These are phyloP conservation scores for Ceratocystis ficicola DNA, from an alignment of 2,329 filamentous ascomycete genomes.

Conservation along the genomic window DNA sequence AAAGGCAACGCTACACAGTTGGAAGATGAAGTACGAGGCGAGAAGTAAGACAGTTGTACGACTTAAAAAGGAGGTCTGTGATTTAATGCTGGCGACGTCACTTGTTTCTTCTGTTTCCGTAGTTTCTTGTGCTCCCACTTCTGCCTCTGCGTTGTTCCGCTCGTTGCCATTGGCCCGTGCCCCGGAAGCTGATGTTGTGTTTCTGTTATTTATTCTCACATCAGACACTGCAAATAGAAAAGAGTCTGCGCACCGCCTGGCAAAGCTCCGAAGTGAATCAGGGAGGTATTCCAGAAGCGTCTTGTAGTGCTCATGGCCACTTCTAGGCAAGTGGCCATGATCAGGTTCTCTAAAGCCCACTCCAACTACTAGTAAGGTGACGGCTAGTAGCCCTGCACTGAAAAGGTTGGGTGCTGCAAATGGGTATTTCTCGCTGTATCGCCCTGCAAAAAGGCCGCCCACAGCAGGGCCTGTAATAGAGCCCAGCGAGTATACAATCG, in stretches of 20 bases:
- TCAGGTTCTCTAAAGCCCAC: constrained; percentile 74
- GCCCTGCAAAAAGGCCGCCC: constrained; percentile 70
- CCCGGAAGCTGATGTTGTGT: not conserved
- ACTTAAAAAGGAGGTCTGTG: constrained; percentile 44
- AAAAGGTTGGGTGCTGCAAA: constrained; percentile 78
- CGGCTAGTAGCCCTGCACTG: constrained; percentile 55
- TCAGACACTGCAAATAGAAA: not conserved
- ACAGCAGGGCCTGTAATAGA: constrained; percentile 85
- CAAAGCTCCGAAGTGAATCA: not conserved
- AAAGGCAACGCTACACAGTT: constrained; percentile 86
- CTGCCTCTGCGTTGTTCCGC: not conserved
- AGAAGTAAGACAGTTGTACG: constrained; percentile 72
- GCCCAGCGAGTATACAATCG: constrained; percentile 89
- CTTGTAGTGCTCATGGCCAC: not conserved
- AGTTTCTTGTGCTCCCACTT: not conserved
- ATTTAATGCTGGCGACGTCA: not conserved
- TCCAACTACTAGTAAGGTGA: constrained; percentile 62
- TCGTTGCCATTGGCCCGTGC: not conserved
- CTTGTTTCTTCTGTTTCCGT: not conserved
- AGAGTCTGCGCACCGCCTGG: not conserved
- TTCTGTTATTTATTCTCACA: not conserved
- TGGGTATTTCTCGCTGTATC: constrained; percentile 52
- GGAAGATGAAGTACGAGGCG: constrained; percentile 80
- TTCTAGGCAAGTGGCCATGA: not conserved
- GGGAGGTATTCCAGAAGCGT: constrained; percentile 8